Evolutionary conservation across 805 yeast species (phyloP).

Genomic region (Candida silvatica): DNA sequence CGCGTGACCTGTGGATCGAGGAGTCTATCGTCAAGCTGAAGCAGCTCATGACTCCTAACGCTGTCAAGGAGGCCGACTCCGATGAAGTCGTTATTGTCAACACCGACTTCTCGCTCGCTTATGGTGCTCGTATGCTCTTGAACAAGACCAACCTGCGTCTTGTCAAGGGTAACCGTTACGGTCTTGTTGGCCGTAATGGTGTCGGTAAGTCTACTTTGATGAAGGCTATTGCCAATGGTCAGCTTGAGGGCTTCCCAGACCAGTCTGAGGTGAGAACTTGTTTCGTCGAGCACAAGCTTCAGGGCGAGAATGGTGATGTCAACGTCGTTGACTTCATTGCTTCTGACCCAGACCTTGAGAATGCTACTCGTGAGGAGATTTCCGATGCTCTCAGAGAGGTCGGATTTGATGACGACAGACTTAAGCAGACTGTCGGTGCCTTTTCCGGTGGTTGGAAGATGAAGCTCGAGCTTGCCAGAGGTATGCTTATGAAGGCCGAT

Average conservation of each 20-base stretch:
- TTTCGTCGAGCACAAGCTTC: conserved; percentile 94
- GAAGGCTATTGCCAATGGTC: conserved; percentile 96
- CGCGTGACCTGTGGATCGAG: conserved; percentile 32
- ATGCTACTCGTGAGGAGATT: conserved; percentile 61
- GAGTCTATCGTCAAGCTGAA: conserved; percentile 39
- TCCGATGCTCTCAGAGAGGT: conserved; percentile 70
- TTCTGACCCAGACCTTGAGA: conserved; percentile 70
- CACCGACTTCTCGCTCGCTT: conserved; percentile 91
- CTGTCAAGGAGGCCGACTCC: conserved; percentile 50
- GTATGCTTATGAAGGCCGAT: conserved; percentile 96
- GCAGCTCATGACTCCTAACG: conserved; percentile 44
- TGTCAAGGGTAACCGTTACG: conserved; percentile 92
- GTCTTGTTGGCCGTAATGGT: conserved; percentile 97
- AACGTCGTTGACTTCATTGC: conserved; percentile 84
- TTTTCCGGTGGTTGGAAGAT: conserved; percentile 99
- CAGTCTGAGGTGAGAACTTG: conserved; percentile 82
- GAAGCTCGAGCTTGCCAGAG: conserved; percentile 98
- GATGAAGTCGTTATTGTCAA: conserved; percentile 91
- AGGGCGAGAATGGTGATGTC: conserved; percentile 89
- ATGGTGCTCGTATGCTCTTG: conserved; percentile 94
- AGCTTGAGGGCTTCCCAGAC: conserved; percentile 95
- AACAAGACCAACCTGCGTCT: conserved; percentile 87
- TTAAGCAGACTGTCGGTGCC: conserved; percentile 87
- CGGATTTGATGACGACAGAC: conserved; percentile 87
- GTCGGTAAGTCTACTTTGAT: conserved; percentile 97